A percentile compares a stretch with the other conserved stretches of the same genome.
Conservation (phyloP, 441 rosid genomes). For the Rhodomyrtus psidioides region DNA sequence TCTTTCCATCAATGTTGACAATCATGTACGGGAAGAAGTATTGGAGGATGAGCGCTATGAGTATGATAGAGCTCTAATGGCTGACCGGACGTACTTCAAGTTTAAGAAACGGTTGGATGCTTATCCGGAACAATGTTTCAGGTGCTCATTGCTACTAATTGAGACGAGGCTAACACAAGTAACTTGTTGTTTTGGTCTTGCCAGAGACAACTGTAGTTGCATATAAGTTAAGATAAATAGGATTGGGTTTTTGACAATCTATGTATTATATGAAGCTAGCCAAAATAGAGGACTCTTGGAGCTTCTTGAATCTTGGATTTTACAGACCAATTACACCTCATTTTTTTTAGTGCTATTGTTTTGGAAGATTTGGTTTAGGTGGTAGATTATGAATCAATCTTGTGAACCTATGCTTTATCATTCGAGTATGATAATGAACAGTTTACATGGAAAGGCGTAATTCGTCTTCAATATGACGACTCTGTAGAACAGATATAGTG, state of each 20-base stretch:
- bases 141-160: conserved; percentile 27
- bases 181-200: not conserved
- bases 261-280: not conserved
- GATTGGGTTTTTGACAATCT: not conserved
- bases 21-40: conserved; percentile 39
- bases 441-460: not conserved
- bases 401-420: not conserved
- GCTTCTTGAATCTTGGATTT: not conserved
- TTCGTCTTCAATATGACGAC: not conserved
- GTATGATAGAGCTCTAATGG: conserved; percentile 69
- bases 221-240: not conserved
- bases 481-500: not conserved
- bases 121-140: conserved; percentile 79
- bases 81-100: conserved; percentile 85
- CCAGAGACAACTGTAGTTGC: not conserved
- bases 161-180: not conserved
- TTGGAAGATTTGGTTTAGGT: not conserved
- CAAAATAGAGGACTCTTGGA: not conserved
- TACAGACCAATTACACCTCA: not conserved
- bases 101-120: conserved; percentile 76
- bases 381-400: not conserved
- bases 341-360: not conserved
- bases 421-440: not conserved
- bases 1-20: conserved; percentile 32
- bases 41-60: conserved; percentile 79